Evolutionary conservation across 2,329 filamentous ascomycete genomes (phyloP).

Genomic region (Aspergillus udagawae): DNA sequence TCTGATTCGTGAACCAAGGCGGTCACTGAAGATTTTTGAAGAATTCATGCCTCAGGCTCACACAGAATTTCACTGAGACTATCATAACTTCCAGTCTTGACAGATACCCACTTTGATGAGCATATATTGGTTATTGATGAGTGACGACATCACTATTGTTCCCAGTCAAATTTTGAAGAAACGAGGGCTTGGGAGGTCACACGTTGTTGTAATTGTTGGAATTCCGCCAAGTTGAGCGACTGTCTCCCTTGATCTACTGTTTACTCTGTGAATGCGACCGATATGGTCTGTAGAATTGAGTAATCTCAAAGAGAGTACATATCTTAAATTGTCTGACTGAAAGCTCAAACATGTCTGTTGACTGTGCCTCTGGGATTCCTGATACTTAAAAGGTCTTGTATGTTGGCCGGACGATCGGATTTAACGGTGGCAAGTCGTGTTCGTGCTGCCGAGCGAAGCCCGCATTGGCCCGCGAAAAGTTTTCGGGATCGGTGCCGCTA

Average conservation of each 20-base stretch:
- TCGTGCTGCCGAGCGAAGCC: constrained; percentile 9
- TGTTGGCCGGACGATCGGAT: constrained; percentile 19
- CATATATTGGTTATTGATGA: background rate
- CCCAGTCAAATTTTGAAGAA: background rate
- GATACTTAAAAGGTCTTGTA: background rate
- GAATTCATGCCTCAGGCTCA: background rate
- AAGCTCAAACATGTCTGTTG: background rate
- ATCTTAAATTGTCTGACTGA: background rate
- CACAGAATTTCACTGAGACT: background rate
- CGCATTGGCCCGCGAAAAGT: constrained; percentile 30
- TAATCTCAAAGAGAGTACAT: background rate
- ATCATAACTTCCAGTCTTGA: background rate
- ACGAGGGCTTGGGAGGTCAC: too few relatives aligned
- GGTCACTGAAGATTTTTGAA: background rate
- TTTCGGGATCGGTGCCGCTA: constrained; percentile 26
- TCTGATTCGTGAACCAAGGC: background rate
- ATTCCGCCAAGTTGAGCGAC: background rate
- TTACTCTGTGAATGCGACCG: background rate
- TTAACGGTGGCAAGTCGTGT: constrained; percentile 16
- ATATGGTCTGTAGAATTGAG: background rate
- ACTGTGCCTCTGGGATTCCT: background rate
- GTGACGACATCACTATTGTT: background rate
- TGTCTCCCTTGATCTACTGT: background rate
- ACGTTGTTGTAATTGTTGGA: too few relatives aligned
- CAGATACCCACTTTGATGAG: background rate